Conservation (phyloP, 768 basidiomycete genomes). For the Rhizopogon salebrosus region DNA sequence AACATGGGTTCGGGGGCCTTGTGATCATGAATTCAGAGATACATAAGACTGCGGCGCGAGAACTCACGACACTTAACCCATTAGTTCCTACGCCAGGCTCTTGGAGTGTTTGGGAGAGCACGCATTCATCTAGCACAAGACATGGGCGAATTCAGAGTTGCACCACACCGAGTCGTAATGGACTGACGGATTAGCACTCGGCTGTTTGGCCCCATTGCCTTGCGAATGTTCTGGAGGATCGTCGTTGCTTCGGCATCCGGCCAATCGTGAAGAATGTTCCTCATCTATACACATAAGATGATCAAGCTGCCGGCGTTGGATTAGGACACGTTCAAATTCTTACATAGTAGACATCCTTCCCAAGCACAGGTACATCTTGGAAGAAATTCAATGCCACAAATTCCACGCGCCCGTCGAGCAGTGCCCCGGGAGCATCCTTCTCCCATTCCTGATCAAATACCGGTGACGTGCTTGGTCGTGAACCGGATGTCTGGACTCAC, state of each 20-base stretch:
- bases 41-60: not conserved
- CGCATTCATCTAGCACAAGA: conserved; percentile 16
- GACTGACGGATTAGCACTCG: conserved; percentile 29
- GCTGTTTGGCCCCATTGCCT: conserved; percentile 24
- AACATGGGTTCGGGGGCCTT: conserved; percentile 42
- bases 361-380: conserved; percentile 11
- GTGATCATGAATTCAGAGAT: conserved; percentile 5
- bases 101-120: conserved; percentile 10
- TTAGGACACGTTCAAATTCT: not conserved
- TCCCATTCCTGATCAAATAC: conserved; percentile 9
- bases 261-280: conserved; percentile 32
- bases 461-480: not conserved
- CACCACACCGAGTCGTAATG: not conserved
- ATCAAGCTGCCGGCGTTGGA: not conserved
- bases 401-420: conserved; percentile 12
- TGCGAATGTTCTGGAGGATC: conserved; percentile 25
- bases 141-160: not conserved
- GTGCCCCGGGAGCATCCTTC: conserved; percentile 8
- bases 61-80: not conserved
- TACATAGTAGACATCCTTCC: conserved; percentile 22
- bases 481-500: conserved; percentile 5
- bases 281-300: conserved; percentile 11
- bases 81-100: not conserved
- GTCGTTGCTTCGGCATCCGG: conserved; percentile 25
- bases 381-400: conserved; percentile 18